Base-by-base conservation (phyloP, 2,329 filamentous ascomycete genomes). In the Lachnellula subtilissima region DNA sequence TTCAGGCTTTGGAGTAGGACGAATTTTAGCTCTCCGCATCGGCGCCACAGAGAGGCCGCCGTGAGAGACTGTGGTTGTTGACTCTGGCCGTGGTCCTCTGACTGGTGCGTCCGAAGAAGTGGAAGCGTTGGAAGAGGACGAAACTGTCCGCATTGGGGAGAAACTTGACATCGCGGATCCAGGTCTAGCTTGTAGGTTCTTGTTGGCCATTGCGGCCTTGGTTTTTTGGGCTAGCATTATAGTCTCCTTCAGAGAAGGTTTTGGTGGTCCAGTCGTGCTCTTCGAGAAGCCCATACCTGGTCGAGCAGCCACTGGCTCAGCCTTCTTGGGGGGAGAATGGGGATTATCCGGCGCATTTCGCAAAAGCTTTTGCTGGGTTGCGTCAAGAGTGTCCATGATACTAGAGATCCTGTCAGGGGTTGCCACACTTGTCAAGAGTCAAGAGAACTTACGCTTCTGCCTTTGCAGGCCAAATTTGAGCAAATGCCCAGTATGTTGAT, bases 261-360 rank as follows among this genome's bases (percentile, higher is more conserved):
- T 86, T 42, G 76, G 70, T 14, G 67, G 67, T 3, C 77, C 74
- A 70, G 79, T 81, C 14, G 82, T 84, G 65, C 83, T 86, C 70
- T 82, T 84, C 1, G 83, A 86, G 22, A 87, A 73, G 9, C 83
- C 82, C 36, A 83, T 66, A 1, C 82, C 83, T 22, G 83, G 80
- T 2, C 83, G 80, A 43, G 73, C 71, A 23, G 70, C 65, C 14
- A 77, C 65, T n/a, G 78, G 72, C 36, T 80, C 79, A 5, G 73
- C 66, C 67, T 82, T 78, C 67, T 81, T 79, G 61, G 83, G 79
- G 61, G 83, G 79, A 6, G 80, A 82, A 68, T 90, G 88, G 8
- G 89, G 89, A 65, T 97, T 97, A 67, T 85, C 81, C 1, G 89
- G 78, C 64, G 96, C 89, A 65, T 91, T 95, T 63, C 92, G 87